A percentile compares a stretch with the other conserved stretches of the same genome.
These are phyloP conservation scores for Angomonas ambiguus DNA, from an alignment of 208 protist genomes.

Conservation along the genomic window DNA sequence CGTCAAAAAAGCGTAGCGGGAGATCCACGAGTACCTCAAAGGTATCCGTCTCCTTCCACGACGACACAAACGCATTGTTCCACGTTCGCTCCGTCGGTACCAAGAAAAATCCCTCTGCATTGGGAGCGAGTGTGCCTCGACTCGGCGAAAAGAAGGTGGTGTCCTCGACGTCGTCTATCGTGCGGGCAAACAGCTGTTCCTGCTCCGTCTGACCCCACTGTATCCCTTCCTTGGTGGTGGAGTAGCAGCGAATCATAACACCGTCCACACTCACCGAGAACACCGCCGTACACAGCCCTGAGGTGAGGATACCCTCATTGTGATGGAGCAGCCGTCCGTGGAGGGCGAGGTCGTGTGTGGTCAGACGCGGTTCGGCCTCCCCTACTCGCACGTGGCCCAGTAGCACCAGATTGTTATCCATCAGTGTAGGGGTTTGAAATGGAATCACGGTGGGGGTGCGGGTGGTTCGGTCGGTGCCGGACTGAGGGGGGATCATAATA, in stretches of 20 bases:
- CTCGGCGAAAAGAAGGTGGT: constrained; percentile 44
- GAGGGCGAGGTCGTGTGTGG: constrained; percentile 76
- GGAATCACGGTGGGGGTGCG: constrained; percentile 66
- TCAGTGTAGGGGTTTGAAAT: constrained; percentile 45
- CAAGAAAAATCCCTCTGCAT: constrained; percentile 73
- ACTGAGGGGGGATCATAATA: constrained; percentile 84
- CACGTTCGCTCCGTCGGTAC: constrained; percentile 65
- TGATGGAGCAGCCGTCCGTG: constrained; percentile 62
- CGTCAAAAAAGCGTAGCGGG: constrained; percentile 66
- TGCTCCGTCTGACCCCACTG: constrained; percentile 60
- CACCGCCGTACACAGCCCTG: constrained; percentile 31
- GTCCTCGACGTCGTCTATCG: constrained; percentile 41
- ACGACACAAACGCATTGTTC: constrained; percentile 84
- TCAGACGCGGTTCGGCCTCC: constrained; percentile 54
- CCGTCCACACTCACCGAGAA: constrained; percentile 64
- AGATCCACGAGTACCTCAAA: constrained; percentile 74
- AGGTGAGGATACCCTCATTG: constrained; percentile 61
- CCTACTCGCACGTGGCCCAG: constrained; percentile 74
- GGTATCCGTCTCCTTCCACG: constrained; percentile 68
- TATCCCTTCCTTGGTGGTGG: constrained; percentile 74
- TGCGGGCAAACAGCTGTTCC: constrained; percentile 44
- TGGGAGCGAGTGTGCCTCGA: constrained; percentile 57
- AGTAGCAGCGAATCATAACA: constrained; percentile 69
- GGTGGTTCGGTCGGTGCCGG: constrained; percentile 52
- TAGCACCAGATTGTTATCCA: constrained; percentile 69